phyloP scores from a whole-genome alignment of 441 rosid species.

The Hura crepitans region DNA sequence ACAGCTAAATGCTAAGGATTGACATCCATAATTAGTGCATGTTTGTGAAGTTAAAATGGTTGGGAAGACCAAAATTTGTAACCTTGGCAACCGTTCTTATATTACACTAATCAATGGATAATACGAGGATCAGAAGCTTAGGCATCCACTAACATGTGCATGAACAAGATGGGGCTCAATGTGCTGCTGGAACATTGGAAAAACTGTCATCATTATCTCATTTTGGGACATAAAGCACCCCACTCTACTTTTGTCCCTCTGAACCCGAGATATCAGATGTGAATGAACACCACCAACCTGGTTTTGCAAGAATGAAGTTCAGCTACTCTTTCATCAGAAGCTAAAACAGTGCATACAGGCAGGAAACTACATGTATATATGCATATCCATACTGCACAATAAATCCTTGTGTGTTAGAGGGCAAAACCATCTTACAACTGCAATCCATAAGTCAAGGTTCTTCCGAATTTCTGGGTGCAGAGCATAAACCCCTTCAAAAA shows the following conservation, averaged over 20 bases:
- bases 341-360: not conserved
- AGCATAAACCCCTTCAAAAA: slow-evolving; percentile 97
- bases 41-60: not conserved
- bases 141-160: slow-evolving; percentile 78
- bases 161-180: slow-evolving; percentile 99
- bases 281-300: slow-evolving; percentile 99
- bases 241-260: slow-evolving; percentile 91
- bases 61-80: not conserved
- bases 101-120: not conserved
- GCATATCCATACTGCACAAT: slow-evolving; percentile 8
- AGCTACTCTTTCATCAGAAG: slow-evolving; percentile 16
- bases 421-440: slow-evolving; percentile 71
- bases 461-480: slow-evolving; percentile 90
- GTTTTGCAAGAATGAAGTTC: slow-evolving; percentile 30
- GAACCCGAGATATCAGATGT: slow-evolving; percentile 95
- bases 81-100: not conserved
- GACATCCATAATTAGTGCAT: not conserved
- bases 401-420: slow-evolving; percentile 18
- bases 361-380: not conserved
- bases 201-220: slow-evolving; percentile 95
- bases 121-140: slow-evolving; percentile 16
- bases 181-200: slow-evolving; percentile 98
- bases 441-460: slow-evolving; percentile 95
- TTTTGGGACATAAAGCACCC: slow-evolving; percentile 93
- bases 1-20: not conserved